Evolutionary conservation across 2,329 filamentous ascomycete genomes (phyloP).

Genomic region (Aspergillus oerlinghausenensis): DNA sequence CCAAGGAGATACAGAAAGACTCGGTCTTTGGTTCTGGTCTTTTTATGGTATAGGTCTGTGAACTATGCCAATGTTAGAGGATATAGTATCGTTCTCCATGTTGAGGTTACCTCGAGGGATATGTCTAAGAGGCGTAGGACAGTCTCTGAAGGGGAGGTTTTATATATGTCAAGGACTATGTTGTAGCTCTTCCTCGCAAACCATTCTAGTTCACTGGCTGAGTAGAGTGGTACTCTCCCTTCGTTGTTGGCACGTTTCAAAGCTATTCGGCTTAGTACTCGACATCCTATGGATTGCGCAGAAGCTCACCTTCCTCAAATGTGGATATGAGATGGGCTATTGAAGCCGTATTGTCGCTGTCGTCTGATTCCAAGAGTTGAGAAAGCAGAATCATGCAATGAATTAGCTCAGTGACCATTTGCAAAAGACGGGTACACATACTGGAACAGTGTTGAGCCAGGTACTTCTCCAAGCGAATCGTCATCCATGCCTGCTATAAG

Average conservation of each 20-base stretch:
- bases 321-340: slow-evolving; percentile 51
- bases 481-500: slow-evolving; percentile 56
- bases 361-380: slow-evolving; percentile 41
- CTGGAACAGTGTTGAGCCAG: slow-evolving; percentile 61
- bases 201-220: slow-evolving; percentile 68
- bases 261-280: slow-evolving; percentile 39
- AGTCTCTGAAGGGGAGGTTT: slow-evolving; percentile 52
- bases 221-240: slow-evolving; percentile 50
- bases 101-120: slow-evolving; percentile 39
- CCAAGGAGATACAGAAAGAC: slow-evolving; percentile 62
- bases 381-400: slow-evolving; percentile 37
- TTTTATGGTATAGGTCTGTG: slow-evolving; percentile 33
- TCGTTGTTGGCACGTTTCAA: slow-evolving; percentile 43
- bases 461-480: slow-evolving; percentile 44
- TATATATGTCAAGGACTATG: slow-evolving; percentile 60
- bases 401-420: slow-evolving; percentile 4
- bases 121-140: slow-evolving; percentile 52
- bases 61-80: slow-evolving; percentile 40
- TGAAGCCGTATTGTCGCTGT: slow-evolving; percentile 21
- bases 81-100: background rate
- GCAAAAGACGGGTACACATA: slow-evolving; percentile 39
- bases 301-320: slow-evolving; percentile 47
- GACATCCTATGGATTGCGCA: slow-evolving; percentile 1
- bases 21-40: slow-evolving; percentile 27
- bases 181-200: slow-evolving; percentile 82